phyloP scores from a whole-genome alignment of 495 filamentous ascomycete genomes.

The Penicillium tannophilum region DNA sequence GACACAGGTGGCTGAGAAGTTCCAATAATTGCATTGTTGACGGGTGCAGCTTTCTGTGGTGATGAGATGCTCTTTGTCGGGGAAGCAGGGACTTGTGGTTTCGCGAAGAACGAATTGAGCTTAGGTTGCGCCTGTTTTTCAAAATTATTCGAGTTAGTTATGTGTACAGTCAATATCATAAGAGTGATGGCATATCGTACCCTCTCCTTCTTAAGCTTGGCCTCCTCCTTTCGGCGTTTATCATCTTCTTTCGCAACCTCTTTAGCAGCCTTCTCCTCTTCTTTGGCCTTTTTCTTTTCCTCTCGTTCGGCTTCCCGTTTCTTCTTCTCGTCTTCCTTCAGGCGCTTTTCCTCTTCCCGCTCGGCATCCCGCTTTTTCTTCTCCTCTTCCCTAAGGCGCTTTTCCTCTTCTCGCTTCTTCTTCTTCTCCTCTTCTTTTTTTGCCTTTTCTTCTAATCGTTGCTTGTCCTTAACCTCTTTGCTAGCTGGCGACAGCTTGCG shows the following conservation, averaged over 20 bases:
- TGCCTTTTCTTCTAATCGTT: slow-evolving; percentile 15
- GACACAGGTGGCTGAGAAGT: slow-evolving; percentile 37
- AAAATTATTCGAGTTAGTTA: background rate
- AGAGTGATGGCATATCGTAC: slow-evolving; percentile 37
- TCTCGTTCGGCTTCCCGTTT: slow-evolving; percentile 38
- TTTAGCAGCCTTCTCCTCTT: slow-evolving; percentile 60
- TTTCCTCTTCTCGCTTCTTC: slow-evolving; percentile 49
- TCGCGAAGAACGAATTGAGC: slow-evolving; percentile 64
- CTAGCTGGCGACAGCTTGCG: slow-evolving; percentile 55
- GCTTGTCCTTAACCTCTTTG: slow-evolving; percentile 51
- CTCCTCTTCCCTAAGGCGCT: slow-evolving; percentile 50
- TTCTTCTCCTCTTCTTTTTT: slow-evolving; percentile 51
- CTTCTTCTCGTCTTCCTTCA: slow-evolving; percentile 36
- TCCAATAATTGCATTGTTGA: slow-evolving; percentile 10
- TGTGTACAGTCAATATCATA: background rate
- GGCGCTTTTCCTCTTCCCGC: slow-evolving; percentile 51
- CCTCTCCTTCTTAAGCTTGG: slow-evolving; percentile 67
- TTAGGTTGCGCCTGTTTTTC: slow-evolving; percentile 54
- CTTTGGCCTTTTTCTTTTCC: slow-evolving; percentile 60
- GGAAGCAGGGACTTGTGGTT: slow-evolving; percentile 39
- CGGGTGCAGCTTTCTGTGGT: slow-evolving; percentile 22
- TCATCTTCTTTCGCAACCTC: slow-evolving; percentile 64
- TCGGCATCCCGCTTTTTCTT: slow-evolving; percentile 47
- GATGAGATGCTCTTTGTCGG: slow-evolving; percentile 23
- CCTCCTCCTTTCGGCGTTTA: slow-evolving; percentile 60